Percentiles rank a stretch among this genome's conserved stretches.
Evolutionary conservation across 2,329 filamentous ascomycete species (phyloP).

Genomic region (Colletotrichum camelliae): DNA sequence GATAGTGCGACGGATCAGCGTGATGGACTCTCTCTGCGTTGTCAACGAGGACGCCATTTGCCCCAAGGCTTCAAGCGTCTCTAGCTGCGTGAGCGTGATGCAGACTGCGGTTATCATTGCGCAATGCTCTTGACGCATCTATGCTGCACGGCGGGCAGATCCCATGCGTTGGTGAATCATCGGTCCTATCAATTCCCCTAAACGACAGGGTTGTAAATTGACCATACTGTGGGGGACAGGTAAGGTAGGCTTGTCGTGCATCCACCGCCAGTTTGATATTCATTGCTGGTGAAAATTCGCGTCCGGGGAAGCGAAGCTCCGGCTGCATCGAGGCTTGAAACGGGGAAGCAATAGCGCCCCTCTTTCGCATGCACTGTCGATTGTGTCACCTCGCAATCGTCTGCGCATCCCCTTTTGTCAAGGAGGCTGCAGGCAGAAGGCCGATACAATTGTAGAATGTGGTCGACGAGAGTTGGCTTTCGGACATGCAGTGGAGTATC

Average conservation of each 20-base stretch:
- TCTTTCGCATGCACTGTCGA: not conserved
- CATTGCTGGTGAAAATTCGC: slow-evolving; percentile 14
- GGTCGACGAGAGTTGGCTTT: not conserved
- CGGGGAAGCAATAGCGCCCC: not conserved
- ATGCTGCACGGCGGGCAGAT: slow-evolving; percentile 1
- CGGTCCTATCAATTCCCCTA: slow-evolving; percentile 24
- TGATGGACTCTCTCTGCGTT: not conserved
- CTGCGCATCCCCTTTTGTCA: not conserved
- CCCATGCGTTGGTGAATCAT: slow-evolving; percentile 11
- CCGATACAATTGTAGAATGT: not conserved
- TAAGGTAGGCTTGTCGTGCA: slow-evolving; percentile 23
- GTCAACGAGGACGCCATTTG: not conserved
- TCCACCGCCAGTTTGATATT: slow-evolving; percentile 26
- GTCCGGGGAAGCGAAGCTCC: not conserved
- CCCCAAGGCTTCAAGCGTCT: not conserved
- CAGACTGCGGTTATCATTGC: not conserved
- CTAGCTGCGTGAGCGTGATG: not conserved
- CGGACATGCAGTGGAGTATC: not conserved
- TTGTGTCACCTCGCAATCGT: not conserved
- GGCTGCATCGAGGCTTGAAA: not conserved
- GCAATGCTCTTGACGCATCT: not conserved
- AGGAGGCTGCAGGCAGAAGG: not conserved
- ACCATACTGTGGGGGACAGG: slow-evolving; percentile 21
- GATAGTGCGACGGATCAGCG: not conserved
- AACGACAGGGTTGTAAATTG: slow-evolving; percentile 16